Evolutionary conservation across 345 rosid species (phyloP).

Genomic region (Cochlearia excelsa): DNA sequence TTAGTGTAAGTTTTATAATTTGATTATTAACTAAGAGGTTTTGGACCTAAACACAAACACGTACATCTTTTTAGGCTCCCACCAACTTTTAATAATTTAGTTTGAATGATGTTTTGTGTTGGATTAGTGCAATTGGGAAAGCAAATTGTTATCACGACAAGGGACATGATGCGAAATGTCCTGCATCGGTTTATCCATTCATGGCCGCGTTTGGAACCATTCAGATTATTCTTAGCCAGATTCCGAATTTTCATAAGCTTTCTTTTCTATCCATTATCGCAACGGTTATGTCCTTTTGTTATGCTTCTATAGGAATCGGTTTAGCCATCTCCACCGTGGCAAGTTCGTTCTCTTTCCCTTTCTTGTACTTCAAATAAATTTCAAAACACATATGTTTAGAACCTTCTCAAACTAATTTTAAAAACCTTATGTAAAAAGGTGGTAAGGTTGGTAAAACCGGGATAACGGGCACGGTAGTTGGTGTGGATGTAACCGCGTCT

Average conservation of each 20-base stretch:
- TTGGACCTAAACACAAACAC: too few relatives aligned
- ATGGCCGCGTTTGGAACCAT: slow-evolving; percentile 60
- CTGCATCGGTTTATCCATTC: slow-evolving; percentile 48
- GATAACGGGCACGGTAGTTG: slow-evolving; percentile 54
- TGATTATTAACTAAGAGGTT: too few relatives aligned
- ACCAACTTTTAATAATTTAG: background rate
- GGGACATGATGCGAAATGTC: slow-evolving; percentile 56
- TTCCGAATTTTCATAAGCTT: slow-evolving; percentile 76
- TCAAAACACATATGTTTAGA: background rate
- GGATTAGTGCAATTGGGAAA: slow-evolving; percentile 64
- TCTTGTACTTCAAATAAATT: too few relatives aligned
- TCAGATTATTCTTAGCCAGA: slow-evolving; percentile 33
- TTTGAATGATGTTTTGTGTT: slow-evolving; percentile 3
- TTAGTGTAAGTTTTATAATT: slow-evolving; percentile 60
- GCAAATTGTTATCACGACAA: slow-evolving; percentile 67
- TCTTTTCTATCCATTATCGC: slow-evolving; percentile 83
- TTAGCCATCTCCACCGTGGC: slow-evolving; percentile 56
- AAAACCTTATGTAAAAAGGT: slow-evolving; percentile 10
- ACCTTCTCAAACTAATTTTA: background rate
- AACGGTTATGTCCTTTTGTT: slow-evolving; percentile 84
- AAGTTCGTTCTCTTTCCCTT: slow-evolving; percentile 15
- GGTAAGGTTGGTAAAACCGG: slow-evolving; percentile 45
- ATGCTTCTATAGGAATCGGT: slow-evolving; percentile 72
- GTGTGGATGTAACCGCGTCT: slow-evolving; percentile 60
- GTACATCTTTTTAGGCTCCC: too few relatives aligned